Percentiles rank a stretch among this genome's conserved stretches.
These are phyloP conservation scores for Coemansia sp. DNA, from an alignment of 192 early-diverging fungal genomes.

Conservation along the genomic window DNA sequence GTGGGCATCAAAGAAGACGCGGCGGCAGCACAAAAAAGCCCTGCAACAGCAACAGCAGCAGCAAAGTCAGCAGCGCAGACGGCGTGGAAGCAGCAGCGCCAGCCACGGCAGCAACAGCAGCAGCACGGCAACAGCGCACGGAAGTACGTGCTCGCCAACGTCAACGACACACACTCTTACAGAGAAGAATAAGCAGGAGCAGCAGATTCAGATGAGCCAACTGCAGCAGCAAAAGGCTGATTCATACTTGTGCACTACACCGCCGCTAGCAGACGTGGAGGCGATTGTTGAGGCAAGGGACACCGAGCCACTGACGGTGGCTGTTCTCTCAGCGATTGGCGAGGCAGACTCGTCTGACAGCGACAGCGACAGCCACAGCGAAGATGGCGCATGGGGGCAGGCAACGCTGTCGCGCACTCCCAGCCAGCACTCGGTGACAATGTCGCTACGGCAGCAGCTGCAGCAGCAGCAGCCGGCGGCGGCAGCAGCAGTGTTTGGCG, in stretches of 20 bases:
- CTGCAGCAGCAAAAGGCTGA: not conserved
- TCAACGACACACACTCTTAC: conserved; percentile 12
- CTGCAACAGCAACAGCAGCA: too few relatives aligned
- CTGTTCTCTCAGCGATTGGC: not conserved
- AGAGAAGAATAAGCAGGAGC: not conserved
- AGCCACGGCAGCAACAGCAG: not conserved
- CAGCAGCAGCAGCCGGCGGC: not conserved
- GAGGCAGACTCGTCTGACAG: not conserved
- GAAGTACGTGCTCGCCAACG: conserved; percentile 5
- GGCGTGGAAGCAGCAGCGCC: conserved; percentile 5
- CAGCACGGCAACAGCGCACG: not conserved
- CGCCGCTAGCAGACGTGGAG: not conserved
- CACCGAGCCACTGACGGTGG: not conserved
- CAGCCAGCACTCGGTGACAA: too few relatives aligned
- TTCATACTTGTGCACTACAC: not conserved
- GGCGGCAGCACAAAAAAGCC: not conserved
- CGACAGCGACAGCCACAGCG: too few relatives aligned
- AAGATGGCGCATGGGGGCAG: too few relatives aligned
- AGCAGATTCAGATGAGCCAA: not conserved
- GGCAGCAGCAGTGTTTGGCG: not conserved
- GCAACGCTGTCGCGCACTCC: too few relatives aligned
- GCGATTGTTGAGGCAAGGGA: not conserved
- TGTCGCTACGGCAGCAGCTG: not conserved
- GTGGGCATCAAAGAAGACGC: not conserved
- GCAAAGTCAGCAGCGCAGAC: not conserved